These are phyloP conservation scores for Penicillium sp. DNA, from an alignment of 2,329 filamentous ascomycete species.

Conservation along the genomic window DNA sequence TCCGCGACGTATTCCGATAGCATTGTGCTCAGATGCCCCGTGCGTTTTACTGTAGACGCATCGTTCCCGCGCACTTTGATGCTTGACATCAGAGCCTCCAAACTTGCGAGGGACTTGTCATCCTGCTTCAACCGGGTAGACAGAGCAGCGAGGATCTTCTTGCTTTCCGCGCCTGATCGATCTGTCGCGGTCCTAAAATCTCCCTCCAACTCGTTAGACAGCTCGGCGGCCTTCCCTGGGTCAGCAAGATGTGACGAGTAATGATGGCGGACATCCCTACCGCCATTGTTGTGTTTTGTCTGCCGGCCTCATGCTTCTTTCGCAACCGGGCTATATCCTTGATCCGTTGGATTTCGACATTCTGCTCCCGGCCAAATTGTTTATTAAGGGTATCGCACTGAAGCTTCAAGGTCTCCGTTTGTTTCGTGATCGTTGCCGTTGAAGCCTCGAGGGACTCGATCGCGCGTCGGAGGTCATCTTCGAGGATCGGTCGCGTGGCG, in stretches of 20 bases:
- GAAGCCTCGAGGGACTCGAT: conserved; percentile 40
- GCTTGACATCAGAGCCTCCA: conserved; percentile 32
- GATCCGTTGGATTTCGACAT: conserved; percentile 23
- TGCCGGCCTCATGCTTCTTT: conserved; percentile 38
- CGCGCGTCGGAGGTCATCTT: conserved; percentile 39
- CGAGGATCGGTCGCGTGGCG: conserved; percentile 40
- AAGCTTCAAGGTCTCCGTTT: conserved; percentile 32
- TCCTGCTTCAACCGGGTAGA: conserved; percentile 39
- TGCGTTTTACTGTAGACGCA: conserved; percentile 29
- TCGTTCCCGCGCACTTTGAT: conserved; percentile 33
- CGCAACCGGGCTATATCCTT: conserved; percentile 33
- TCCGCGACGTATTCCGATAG: conserved; percentile 37
- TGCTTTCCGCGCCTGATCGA: conserved; percentile 32
- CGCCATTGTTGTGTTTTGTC: conserved; percentile 34
- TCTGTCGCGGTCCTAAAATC: conserved; percentile 34
- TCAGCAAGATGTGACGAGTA: conserved; percentile 13
- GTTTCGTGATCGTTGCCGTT: conserved; percentile 36
- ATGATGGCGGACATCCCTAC: conserved; percentile 23
- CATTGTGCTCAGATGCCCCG: conserved; percentile 28
- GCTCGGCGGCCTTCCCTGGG: conserved; percentile 35
- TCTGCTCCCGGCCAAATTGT: conserved; percentile 24
- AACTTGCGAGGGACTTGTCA: conserved; percentile 32
- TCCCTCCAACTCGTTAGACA: conserved; percentile 35
- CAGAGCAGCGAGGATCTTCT: conserved; percentile 34
- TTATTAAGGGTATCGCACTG: conserved; percentile 36